Conservation (phyloP, 805 yeast species). For the Maudiozyma pseudohumilis region DNA sequence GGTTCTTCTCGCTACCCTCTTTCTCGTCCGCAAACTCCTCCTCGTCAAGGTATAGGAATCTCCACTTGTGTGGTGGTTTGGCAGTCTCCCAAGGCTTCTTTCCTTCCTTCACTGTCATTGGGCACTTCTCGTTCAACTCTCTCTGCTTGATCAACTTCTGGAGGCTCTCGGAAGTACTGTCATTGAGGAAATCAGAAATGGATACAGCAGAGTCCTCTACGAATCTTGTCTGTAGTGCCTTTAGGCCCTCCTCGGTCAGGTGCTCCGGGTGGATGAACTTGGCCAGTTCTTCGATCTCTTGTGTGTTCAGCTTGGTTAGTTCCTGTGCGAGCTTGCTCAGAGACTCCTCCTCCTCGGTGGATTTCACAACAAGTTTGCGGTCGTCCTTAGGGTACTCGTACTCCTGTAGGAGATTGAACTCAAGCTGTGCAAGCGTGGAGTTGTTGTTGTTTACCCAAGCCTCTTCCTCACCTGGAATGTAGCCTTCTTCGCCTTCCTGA, state of each 20-base stretch:
- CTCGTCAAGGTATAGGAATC: slow-evolving; percentile 41
- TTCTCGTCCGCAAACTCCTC: slow-evolving; percentile 15
- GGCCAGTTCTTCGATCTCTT: slow-evolving; percentile 41
- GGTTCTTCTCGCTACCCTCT: slow-evolving; percentile 7
- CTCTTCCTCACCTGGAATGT: slow-evolving; percentile 71
- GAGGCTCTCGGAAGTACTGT: slow-evolving; percentile 40
- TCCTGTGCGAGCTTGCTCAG: slow-evolving; percentile 8
- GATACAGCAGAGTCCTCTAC: slow-evolving; percentile 61
- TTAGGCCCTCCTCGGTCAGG: slow-evolving; percentile 32
- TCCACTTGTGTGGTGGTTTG: slow-evolving; percentile 86
- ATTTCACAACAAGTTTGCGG: slow-evolving; percentile 19
- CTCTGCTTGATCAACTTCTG: slow-evolving; percentile 39
- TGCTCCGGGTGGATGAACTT: slow-evolving; percentile 49
- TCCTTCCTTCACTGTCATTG: slow-evolving; percentile 46
- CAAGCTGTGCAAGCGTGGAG: slow-evolving; percentile 70
- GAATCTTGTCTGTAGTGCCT: slow-evolving; percentile 42
- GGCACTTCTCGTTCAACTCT: slow-evolving; percentile 56
- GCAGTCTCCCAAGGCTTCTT: slow-evolving; percentile 80
- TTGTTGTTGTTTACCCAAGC: slow-evolving; percentile 48
- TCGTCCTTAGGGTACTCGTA: slow-evolving; percentile 70
- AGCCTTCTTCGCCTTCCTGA: slow-evolving; percentile 85
- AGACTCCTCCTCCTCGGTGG: background rate
- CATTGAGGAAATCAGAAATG: slow-evolving; percentile 51
- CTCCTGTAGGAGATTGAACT: slow-evolving; percentile 64
- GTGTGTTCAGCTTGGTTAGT: slow-evolving; percentile 19